Evolutionary conservation across 495 filamentous ascomycete species (phyloP).

Genomic region (Pseudoneurospora amorphoporcata): DNA sequence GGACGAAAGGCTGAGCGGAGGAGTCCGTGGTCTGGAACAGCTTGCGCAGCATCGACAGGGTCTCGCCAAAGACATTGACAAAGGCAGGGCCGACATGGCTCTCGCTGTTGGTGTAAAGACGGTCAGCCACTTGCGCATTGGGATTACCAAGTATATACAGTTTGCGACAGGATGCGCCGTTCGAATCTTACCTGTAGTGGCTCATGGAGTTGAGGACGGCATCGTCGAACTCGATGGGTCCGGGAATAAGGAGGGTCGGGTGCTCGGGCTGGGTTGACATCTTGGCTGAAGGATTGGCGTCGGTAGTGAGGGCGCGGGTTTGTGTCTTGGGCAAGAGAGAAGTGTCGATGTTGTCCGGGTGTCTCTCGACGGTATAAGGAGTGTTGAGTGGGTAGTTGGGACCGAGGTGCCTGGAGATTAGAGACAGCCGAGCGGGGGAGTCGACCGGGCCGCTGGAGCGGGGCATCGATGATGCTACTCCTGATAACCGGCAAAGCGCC

Average conservation of each 20-base stretch:
- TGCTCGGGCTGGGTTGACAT: constrained; percentile 78
- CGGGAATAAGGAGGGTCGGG: constrained; percentile 81
- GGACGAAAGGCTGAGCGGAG: constrained; percentile 77
- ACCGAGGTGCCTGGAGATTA: constrained; percentile 75
- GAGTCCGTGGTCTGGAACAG: constrained; percentile 83
- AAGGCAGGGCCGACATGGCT: constrained; percentile 84
- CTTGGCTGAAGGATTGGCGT: constrained; percentile 20
- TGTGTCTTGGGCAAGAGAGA: constrained; percentile 22
- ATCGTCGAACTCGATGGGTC: constrained; percentile 98
- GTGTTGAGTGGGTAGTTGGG: constrained; percentile 38
- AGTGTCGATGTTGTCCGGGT: constrained; percentile 51
- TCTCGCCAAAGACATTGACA: constrained; percentile 83
- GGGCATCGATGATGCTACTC: constrained; percentile 32
- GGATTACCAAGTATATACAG: not conserved
- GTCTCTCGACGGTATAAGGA: constrained; percentile 31
- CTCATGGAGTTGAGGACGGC: constrained; percentile 89
- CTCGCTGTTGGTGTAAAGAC: constrained; percentile 47
- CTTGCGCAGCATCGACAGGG: constrained; percentile 75
- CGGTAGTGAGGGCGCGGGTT: constrained; percentile 22
- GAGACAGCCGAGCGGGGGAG: constrained; percentile 58
- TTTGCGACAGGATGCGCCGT: not conserved
- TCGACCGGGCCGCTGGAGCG: constrained; percentile 41
- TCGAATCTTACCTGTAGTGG: constrained; percentile 65
- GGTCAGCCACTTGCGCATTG: constrained; percentile 1
- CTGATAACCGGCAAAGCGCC: constrained; percentile 18